A percentile compares a stretch with the other conserved stretches of the same genome.
Evolutionary conservation across 805 yeast species (phyloP).

Genomic region (Starmera amethionina): DNA sequence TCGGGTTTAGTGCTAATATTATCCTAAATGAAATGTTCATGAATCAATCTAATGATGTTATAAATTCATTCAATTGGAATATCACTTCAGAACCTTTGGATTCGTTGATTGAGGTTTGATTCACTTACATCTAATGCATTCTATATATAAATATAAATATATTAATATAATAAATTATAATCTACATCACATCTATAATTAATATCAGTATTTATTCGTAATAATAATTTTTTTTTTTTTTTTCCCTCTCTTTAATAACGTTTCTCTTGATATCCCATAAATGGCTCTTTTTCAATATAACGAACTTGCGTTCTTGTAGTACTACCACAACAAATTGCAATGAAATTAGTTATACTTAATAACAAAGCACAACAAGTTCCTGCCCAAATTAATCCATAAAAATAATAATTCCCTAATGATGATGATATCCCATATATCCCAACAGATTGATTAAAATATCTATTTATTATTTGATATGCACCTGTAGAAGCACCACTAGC

Average conservation of each 20-base stretch:
- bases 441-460: slow-evolving; percentile 39
- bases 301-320: slow-evolving; percentile 5
- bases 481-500: slow-evolving; percentile 57
- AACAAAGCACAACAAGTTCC: slow-evolving; percentile 38
- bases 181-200: too few relatives aligned
- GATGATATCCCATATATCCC: slow-evolving; percentile 46
- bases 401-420: slow-evolving; percentile 32
- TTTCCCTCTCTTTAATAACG: not conserved
- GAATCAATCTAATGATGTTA: slow-evolving; percentile 32
- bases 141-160: too few relatives aligned
- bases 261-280: slow-evolving; percentile 4
- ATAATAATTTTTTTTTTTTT: too few relatives aligned
- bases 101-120: slow-evolving; percentile 18
- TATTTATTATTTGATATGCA: slow-evolving; percentile 37
- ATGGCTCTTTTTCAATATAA: slow-evolving; percentile 1
- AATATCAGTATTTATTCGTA: too few relatives aligned
- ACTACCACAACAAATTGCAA: slow-evolving; percentile 33
- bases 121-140: too few relatives aligned
- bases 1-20: slow-evolving; percentile 52
- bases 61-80: slow-evolving; percentile 57
- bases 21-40: slow-evolving; percentile 45
- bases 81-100: slow-evolving; percentile 55
- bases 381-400: slow-evolving; percentile 58
- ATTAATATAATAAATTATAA: too few relatives aligned
- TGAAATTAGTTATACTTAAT: slow-evolving; percentile 22